Conservation (phyloP, 768 basidiomycete genomes). For the Lentinula sp. region DNA sequence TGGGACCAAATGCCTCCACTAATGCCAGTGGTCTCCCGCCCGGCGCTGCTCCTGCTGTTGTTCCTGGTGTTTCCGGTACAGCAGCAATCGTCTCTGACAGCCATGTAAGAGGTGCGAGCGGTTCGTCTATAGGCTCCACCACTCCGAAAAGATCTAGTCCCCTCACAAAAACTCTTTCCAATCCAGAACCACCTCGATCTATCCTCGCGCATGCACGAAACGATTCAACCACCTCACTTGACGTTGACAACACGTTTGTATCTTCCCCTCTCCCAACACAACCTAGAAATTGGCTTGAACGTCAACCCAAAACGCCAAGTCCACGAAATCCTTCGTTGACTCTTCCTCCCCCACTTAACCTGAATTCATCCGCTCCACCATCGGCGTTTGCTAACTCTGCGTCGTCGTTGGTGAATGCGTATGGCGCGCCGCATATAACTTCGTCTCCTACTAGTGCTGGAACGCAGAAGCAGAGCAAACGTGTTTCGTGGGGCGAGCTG, state of each 20-base stretch:
- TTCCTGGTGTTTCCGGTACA: neutral
- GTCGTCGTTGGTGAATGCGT: neutral
- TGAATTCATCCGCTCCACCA: neutral
- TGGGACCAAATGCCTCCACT: constrained; percentile 28
- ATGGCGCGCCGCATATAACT: neutral
- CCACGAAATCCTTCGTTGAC: neutral
- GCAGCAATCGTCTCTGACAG: neutral
- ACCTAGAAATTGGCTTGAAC: constrained; percentile 5
- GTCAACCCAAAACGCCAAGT: constrained; percentile 3
- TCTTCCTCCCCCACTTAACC: neutral
- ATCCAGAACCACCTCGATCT: neutral
- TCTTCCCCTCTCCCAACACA: neutral
- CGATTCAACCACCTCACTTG: neutral
- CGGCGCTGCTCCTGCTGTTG: constrained; percentile 1
- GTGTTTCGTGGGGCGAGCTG: neutral
- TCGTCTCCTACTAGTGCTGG: neutral
- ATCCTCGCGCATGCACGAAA: neutral
- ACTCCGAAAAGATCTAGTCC: neutral
- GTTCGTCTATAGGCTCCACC: neutral
- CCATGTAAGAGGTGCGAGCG: neutral
- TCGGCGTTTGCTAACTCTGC: constrained; percentile 3
- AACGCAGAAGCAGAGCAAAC: neutral
- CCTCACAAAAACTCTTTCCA: neutral
- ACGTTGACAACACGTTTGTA: neutral
- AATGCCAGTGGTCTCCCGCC: neutral